phyloP scores from a whole-genome alignment of 2,329 filamentous ascomycete species.

The Cladosporium oxysporum region DNA sequence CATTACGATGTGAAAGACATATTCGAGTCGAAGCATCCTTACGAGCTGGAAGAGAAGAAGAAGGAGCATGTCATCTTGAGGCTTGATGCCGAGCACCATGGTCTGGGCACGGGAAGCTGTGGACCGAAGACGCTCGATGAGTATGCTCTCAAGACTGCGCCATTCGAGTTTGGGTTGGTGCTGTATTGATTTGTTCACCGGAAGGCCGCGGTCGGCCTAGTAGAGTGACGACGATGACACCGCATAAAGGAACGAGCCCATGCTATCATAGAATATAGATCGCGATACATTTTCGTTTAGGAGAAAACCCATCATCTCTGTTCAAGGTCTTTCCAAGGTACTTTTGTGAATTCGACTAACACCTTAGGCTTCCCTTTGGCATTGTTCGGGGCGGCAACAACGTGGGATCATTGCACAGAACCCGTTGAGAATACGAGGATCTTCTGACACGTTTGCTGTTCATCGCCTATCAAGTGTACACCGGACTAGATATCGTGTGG shows the following conservation, averaged over 20 bases:
- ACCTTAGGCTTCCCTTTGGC: neutral
- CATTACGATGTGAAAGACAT: conserved; percentile 57
- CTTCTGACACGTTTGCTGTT: neutral
- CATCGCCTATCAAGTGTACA: neutral
- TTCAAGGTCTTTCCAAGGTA: neutral
- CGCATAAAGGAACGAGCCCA: neutral
- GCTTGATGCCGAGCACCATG: conserved; percentile 64
- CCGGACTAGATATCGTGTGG: neutral
- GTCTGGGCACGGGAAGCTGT: conserved; percentile 63
- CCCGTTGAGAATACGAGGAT: too few species aligned
- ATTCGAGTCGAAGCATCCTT: conserved; percentile 62
- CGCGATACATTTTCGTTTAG: neutral
- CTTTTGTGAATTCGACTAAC: neutral
- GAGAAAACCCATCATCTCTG: neutral
- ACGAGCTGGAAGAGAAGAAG: conserved; percentile 58
- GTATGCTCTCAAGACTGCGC: conserved; percentile 41
- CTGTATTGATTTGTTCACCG: conserved; percentile 23
- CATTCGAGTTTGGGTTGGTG: conserved; percentile 40
- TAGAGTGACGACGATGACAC: neutral
- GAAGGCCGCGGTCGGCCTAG: neutral
- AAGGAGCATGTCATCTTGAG: conserved; percentile 58
- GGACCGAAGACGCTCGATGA: conserved; percentile 54
- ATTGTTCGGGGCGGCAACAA: too few species aligned
- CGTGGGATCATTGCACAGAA: too few species aligned
- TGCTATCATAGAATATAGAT: neutral